Percentiles rank a stretch among this genome's conserved stretches.
These are phyloP conservation scores for Citrus trifoliata DNA, from an alignment of 345 rosid genomes.

Conservation along the genomic window DNA sequence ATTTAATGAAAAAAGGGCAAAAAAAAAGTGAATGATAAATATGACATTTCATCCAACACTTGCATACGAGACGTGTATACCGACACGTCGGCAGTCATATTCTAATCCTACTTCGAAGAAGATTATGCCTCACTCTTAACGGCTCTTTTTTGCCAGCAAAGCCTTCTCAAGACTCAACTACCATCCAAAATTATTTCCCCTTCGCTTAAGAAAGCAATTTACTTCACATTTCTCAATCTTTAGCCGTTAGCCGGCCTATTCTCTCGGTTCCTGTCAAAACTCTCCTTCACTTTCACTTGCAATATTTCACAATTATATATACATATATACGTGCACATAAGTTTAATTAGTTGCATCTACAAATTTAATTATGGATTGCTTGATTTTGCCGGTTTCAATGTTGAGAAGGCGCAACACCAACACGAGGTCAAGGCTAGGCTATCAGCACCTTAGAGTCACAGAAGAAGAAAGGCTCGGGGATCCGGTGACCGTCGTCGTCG, in stretches of 20 bases:
- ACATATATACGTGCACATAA: no score
- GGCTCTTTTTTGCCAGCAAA: conserved; percentile 17
- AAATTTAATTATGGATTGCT: conserved; percentile 43
- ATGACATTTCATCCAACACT: no score
- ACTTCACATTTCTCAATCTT: conserved; percentile 4
- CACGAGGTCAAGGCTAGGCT: conserved; percentile 31
- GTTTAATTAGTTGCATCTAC: no score
- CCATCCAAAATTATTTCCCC: background rate
- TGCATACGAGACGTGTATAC: no score
- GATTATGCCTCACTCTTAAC: background rate
- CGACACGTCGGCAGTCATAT: conserved; percentile 6
- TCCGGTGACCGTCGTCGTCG: conserved; percentile 69
- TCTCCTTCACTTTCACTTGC: conserved; percentile 18
- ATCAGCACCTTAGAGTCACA: conserved; percentile 32
- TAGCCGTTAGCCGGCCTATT: conserved; percentile 42
- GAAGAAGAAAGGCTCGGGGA: conserved; percentile 18
- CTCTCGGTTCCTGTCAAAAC: conserved; percentile 24
- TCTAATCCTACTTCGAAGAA: conserved; percentile 17
- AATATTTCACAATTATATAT: no score
- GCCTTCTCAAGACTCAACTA: background rate
- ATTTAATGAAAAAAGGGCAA: no score
- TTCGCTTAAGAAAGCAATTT: conserved; percentile 18
- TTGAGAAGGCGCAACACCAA: conserved; percentile 34
- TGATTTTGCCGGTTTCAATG: conserved; percentile 52
- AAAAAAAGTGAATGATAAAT: no score